Evolutionary conservation across 2,329 filamentous ascomycete species (phyloP).

Genomic region (Fusarium longipes): DNA sequence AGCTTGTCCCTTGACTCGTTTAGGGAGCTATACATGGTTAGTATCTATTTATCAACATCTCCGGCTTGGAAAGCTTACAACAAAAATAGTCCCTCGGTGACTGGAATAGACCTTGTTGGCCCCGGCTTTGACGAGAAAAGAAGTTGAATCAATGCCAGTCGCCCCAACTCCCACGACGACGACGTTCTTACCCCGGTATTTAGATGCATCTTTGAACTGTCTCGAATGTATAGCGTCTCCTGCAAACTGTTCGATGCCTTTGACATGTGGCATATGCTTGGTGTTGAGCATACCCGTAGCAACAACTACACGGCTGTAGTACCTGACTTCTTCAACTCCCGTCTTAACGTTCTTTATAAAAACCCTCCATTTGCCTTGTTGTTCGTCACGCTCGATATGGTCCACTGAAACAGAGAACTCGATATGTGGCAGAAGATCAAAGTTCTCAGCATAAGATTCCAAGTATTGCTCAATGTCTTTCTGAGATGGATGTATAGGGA

Average conservation of each 20-base stretch:
- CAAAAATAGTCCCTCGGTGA: conserved; percentile 51
- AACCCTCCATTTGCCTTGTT: conserved; percentile 45
- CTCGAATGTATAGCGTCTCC: conserved; percentile 56
- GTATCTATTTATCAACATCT: neutral
- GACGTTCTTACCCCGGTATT: conserved; percentile 57
- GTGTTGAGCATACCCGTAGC: conserved; percentile 50
- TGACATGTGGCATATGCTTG: conserved; percentile 52
- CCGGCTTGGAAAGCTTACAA: conserved; percentile 32
- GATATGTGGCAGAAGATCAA: conserved; percentile 45
- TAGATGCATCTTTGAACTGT: conserved; percentile 48
- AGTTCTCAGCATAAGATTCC: conserved; percentile 49
- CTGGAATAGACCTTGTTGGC: conserved; percentile 57
- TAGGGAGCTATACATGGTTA: conserved; percentile 40
- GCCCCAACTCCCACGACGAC: conserved; percentile 59
- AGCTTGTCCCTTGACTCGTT: conserved; percentile 49
- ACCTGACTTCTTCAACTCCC: conserved; percentile 24
- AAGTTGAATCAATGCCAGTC: conserved; percentile 48
- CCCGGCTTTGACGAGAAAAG: conserved; percentile 47
- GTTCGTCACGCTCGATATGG: conserved; percentile 44
- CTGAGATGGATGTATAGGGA: conserved; percentile 43
- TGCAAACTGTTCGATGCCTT: conserved; percentile 53
- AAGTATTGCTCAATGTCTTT: conserved; percentile 49
- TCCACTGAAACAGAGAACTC: conserved; percentile 46
- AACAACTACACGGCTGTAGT: conserved; percentile 54
- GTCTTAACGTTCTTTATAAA: conserved; percentile 43